A percentile compares a stretch with the other conserved stretches of the same genome.
phyloP scores from a whole-genome alignment of 805 yeast species.

The Yarrowia porcina region DNA sequence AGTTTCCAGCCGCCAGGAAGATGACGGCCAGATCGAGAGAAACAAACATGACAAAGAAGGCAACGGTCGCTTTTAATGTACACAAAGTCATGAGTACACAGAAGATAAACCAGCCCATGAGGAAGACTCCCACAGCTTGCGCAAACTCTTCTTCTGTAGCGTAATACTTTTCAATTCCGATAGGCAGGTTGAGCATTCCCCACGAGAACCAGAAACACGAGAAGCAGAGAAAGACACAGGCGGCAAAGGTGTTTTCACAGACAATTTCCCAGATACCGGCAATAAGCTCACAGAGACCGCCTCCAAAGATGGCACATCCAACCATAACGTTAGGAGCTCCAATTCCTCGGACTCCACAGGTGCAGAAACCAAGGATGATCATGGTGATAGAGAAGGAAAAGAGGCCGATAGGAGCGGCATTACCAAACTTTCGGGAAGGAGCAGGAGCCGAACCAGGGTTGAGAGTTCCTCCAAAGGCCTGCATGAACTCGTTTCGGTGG shows the following conservation, averaged over 20 bases:
- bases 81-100: conserved; percentile 51
- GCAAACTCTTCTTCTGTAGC: conserved; percentile 32
- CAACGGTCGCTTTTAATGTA: conserved; percentile 64
- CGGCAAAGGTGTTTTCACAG: conserved; percentile 62
- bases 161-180: conserved; percentile 49
- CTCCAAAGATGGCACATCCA: conserved; percentile 59
- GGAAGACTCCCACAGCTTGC: conserved; percentile 56
- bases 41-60: conserved; percentile 56
- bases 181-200: conserved; percentile 53
- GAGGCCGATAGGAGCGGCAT: conserved; percentile 61
- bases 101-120: conserved; percentile 61
- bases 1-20: conserved; percentile 51
- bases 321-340: conserved; percentile 51
- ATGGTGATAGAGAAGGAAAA: conserved; percentile 59
- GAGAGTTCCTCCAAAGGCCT: conserved; percentile 47
- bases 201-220: conserved; percentile 68
- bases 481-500: conserved; percentile 52
- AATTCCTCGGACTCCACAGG: conserved; percentile 57
- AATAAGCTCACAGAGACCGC: conserved; percentile 55
- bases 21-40: conserved; percentile 40
- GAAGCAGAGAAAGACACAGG: conserved; percentile 42
- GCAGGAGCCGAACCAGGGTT: conserved; percentile 27
- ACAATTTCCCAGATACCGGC: conserved; percentile 68
- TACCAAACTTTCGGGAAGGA: conserved; percentile 52
- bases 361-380: conserved; percentile 53